Percentiles rank a stretch among this genome's conserved stretches.
phyloP scores from a whole-genome alignment of 345 rosid species.

The Corymbia maculata region DNA sequence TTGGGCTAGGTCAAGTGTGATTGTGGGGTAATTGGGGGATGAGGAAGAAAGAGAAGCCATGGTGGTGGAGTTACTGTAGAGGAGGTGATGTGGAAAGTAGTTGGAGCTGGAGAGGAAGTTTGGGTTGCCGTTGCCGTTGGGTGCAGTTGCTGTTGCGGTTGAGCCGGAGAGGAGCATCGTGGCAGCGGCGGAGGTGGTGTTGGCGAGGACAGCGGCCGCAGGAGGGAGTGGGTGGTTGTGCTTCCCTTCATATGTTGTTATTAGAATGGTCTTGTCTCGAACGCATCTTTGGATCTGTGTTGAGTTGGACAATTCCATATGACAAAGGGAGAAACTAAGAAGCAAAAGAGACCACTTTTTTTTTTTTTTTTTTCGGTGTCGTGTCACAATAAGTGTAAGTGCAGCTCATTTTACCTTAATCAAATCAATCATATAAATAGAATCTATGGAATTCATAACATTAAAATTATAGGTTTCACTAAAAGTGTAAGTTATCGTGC shows the following conservation, averaged over 20 bases:
- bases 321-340: not conserved
- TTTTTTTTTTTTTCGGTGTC: too few species aligned
- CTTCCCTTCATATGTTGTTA: conserved; percentile 93
- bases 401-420: not conserved
- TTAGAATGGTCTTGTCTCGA: conserved; percentile 63
- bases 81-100: conserved; percentile 1
- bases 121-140: conserved; percentile 18
- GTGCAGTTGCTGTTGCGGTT: conserved; percentile 6
- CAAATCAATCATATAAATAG: not conserved
- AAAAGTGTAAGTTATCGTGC: accelerated
- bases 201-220: conserved; percentile 79
- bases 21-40: conserved; percentile 29
- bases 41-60: conserved; percentile 38
- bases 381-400: not conserved
- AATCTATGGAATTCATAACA: not conserved
- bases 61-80: conserved; percentile 6
- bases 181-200: conserved; percentile 85
- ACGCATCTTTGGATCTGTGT: conserved; percentile 83
- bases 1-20: conserved; percentile 38
- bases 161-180: conserved; percentile 83
- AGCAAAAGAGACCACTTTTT: not conserved
- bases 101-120: conserved; percentile 16
- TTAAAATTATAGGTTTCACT: too few species aligned
- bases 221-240: conserved; percentile 93
- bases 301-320: not conserved